phyloP scores from a whole-genome alignment of 331 rosid species.

The Quercus lobata region DNA sequence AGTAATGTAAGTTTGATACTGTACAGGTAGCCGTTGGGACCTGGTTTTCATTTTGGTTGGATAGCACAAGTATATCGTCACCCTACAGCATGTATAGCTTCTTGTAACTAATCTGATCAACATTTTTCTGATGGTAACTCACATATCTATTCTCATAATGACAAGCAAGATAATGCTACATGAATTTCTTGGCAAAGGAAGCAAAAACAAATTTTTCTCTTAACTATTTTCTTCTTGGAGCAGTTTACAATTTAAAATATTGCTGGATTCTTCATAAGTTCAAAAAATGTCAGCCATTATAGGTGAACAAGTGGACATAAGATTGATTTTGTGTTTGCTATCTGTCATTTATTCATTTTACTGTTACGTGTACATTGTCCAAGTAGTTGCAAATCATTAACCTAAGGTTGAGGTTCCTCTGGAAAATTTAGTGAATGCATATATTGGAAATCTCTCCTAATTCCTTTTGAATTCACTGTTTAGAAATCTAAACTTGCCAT shows the following conservation, averaged over 20 bases:
- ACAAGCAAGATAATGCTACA: constrained; percentile 25
- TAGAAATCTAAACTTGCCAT: background rate
- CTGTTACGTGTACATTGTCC: background rate
- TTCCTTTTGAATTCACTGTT: background rate
- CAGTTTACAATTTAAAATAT: no score
- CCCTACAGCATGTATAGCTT: constrained; percentile 99
- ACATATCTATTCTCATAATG: constrained; percentile 57
- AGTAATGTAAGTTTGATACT: constrained; percentile 23
- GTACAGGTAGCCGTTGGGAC: constrained; percentile 79
- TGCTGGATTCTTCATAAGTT: background rate
- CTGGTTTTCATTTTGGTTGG: constrained; percentile 88
- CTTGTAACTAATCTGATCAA: constrained; percentile 74
- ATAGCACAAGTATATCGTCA: constrained; percentile 60
- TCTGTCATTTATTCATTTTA: background rate
- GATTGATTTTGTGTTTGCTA: background rate
- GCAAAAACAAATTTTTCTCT: background rate
- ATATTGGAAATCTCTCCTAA: background rate
- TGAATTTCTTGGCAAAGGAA: no score
- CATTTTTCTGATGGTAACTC: constrained; percentile 89
- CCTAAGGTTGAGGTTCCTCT: background rate
- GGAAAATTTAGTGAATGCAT: no score
- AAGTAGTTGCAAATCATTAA: background rate
- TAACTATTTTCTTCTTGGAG: background rate
- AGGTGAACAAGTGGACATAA: background rate
- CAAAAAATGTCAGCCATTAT: background rate